Evolutionary conservation across 208 protist genomes (phyloP), one percentile per base, ranked within the genome.

Genomic region (Porcisia hertigi): DNA sequence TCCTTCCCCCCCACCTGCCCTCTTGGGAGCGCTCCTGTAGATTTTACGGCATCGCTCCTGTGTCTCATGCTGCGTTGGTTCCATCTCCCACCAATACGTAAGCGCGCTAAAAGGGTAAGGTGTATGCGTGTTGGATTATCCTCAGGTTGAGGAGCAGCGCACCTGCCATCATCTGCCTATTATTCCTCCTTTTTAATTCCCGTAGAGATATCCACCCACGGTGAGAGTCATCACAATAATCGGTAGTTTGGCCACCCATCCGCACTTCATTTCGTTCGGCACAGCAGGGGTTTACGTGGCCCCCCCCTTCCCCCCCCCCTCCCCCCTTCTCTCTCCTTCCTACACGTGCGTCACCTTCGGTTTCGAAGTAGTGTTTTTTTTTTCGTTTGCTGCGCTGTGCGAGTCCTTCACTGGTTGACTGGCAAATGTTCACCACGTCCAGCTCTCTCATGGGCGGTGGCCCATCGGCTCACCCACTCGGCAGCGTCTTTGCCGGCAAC

Each of bases 371-470:
- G 36, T 12, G 30, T 67, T 41, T 4, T 11, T 57, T n/a, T 53
- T 11, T 11, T 69, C n/a, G 39, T 34, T 39, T 45, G 23, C 57
- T 36, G 23, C 20, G 25, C 57, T 60, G 16, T 30, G 25, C 7
- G 23, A 60, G 25, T 23, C 14, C 57, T 30, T 5, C 25, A 36
- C 25, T 71, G 14, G 30, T 0, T 53, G 43, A 57, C 12, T 14
- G 11, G 47, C 59, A 55, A 30, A 75, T 79, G 59, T 77, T 65
- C 16, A 47, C 69, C 9, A 45, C 69, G n/a, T 57, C 69, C 34
- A 45, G 30, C 36, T 45, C 30, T 39, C 57, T 75, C 53, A 58
- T 70, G 39, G 57, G 75, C 8, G 65, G 66, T 36, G 43, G 39
- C 52, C 34, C 69, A 16, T 55, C 53, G 20, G 14, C 34, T 59